Conservation (phyloP, 2,329 filamentous ascomycete genomes). For the Neofusicoccum umdonicola region DNA sequence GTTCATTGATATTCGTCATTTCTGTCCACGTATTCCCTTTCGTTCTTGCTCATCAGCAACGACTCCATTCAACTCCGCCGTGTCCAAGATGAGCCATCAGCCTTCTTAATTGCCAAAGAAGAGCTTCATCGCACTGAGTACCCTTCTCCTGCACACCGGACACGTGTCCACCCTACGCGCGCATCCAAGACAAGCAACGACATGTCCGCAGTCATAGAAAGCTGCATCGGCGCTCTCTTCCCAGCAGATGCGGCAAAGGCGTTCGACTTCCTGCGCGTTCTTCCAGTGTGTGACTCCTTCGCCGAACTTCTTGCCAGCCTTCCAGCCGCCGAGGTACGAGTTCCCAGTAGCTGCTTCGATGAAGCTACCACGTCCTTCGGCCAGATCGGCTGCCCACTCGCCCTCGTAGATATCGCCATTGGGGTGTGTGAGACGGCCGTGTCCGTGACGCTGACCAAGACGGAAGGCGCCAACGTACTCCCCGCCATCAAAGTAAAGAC, state of each 20-base stretch:
- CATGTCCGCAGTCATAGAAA: slow-evolving; percentile 64
- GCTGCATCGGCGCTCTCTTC: slow-evolving; percentile 58
- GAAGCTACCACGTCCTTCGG: slow-evolving; percentile 58
- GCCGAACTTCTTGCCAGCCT: slow-evolving; percentile 59
- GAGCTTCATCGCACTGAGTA: slow-evolving; percentile 58
- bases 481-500: slow-evolving; percentile 53
- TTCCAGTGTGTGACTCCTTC: slow-evolving; percentile 63
- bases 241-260: slow-evolving; percentile 62
- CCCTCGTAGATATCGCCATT: slow-evolving; percentile 63
- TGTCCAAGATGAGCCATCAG: neutral
- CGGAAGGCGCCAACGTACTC: slow-evolving; percentile 57
- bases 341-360: slow-evolving; percentile 58
- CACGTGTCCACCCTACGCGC: slow-evolving; percentile 59
- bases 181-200: slow-evolving; percentile 60
- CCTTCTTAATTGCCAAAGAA: slow-evolving; percentile 34
- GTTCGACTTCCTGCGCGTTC: slow-evolving; percentile 60
- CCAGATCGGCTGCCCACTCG: slow-evolving; percentile 62
- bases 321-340: slow-evolving; percentile 61
- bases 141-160: slow-evolving; percentile 59
- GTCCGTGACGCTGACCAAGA: slow-evolving; percentile 53
- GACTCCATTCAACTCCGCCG: neutral
- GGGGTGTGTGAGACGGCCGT: slow-evolving; percentile 58
- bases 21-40: neutral
- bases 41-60: neutral
- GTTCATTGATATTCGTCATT: too few species aligned